A percentile compares a stretch with the other conserved stretches of the same genome.
These are phyloP conservation scores for Bipolaris sorokiniana DNA, from an alignment of 2,329 filamentous ascomycete genomes.

Conservation along the genomic window DNA sequence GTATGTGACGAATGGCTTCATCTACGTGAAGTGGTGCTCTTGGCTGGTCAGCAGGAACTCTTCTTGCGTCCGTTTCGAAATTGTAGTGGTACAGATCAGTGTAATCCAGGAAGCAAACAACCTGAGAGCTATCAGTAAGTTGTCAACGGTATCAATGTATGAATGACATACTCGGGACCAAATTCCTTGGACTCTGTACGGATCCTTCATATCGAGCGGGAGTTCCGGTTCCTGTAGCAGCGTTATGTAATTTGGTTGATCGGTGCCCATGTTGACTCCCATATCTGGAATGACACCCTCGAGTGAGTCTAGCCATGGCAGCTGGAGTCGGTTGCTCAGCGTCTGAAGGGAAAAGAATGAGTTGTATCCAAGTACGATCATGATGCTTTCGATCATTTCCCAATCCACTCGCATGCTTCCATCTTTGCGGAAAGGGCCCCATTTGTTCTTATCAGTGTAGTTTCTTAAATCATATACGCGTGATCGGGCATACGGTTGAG, in stretches of 20 bases:
- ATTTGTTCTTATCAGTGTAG: constrained; percentile 66
- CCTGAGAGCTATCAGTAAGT: constrained; percentile 33
- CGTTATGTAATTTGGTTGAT: constrained; percentile 9
- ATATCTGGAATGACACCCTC: constrained; percentile 34
- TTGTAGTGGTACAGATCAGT: constrained; percentile 74
- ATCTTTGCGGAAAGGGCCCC: constrained; percentile 76
- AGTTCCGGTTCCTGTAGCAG: constrained; percentile 45
- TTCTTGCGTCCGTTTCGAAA: constrained; percentile 57
- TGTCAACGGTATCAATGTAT: not conserved
- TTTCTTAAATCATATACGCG: constrained; percentile 76
- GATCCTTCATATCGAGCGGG: constrained; percentile 64
- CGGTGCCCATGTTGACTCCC: constrained; percentile 9
- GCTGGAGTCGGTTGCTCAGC: constrained; percentile 31
- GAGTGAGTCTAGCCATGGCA: constrained; percentile 41
- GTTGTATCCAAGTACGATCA: constrained; percentile 72
- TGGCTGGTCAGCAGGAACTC: constrained; percentile 47
- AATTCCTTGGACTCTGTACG: constrained; percentile 64
- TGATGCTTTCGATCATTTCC: constrained; percentile 79
- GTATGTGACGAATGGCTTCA: constrained; percentile 73
- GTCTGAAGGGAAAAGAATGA: constrained; percentile 39
- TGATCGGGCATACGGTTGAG: constrained; percentile 68
- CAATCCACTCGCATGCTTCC: constrained; percentile 70
- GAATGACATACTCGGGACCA: constrained; percentile 67
- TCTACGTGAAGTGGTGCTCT: constrained; percentile 63
- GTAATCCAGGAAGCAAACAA: constrained; percentile 54